A percentile compares a stretch with the other conserved stretches of the same genome.
Evolutionary conservation across 73 alveolate species (phyloP).

Genomic region (Tetrahymena malaccensis): DNA sequence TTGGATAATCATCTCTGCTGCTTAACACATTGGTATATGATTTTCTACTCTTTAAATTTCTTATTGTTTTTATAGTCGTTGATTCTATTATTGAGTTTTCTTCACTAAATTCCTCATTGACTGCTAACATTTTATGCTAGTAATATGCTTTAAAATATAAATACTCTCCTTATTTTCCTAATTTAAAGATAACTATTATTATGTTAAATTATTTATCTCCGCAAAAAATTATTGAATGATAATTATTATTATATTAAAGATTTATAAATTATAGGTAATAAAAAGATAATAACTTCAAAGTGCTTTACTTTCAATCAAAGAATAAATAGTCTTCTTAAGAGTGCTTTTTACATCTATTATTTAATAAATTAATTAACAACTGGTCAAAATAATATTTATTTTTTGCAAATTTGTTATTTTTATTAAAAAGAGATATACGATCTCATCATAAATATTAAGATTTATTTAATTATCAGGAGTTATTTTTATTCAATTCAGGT

Average conservation of each 20-base stretch:
- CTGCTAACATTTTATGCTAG: not conserved
- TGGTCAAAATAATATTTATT: not conserved
- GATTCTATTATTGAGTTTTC: not conserved
- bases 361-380: not conserved
- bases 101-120: not conserved
- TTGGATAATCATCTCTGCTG: not conserved
- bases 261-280: not conserved
- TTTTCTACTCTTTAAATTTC: not conserved
- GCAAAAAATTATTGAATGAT: not conserved
- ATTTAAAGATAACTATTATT: not conserved
- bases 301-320: not conserved
- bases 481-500: too few relatives aligned
- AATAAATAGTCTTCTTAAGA: not conserved
- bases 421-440: too few relatives aligned
- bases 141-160: not conserved
- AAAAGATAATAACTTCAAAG: not conserved
- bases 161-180: not conserved
- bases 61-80: not conserved
- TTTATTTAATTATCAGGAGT: not conserved
- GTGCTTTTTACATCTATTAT: not conserved
- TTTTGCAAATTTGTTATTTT: not conserved
- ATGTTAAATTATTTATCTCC: not conserved
- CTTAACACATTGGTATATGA: not conserved
- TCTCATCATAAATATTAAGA: not conserved
- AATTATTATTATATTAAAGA: not conserved